A percentile compares a stretch with the other conserved stretches of the same genome.
phyloP scores from a whole-genome alignment of 2,329 filamentous ascomycete species.

The Orbilia blumenaviensis region DNA sequence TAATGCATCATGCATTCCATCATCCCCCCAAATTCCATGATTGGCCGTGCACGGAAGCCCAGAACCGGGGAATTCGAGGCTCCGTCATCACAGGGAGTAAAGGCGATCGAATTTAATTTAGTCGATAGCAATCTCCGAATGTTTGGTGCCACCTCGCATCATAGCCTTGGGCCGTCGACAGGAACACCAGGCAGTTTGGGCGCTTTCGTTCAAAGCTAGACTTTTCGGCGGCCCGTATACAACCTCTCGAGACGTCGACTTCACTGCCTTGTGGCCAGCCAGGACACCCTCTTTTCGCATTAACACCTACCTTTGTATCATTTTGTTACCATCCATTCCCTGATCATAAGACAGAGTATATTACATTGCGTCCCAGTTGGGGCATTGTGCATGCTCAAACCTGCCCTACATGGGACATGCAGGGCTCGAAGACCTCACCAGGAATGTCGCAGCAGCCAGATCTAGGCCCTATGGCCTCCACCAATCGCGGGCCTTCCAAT shows the following conservation, averaged over 20 bases:
- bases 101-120: constrained; percentile 14
- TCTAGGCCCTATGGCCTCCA: constrained; percentile 14
- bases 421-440: constrained; percentile 29
- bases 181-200: background rate
- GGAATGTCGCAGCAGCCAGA: constrained; percentile 36
- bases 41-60: background rate
- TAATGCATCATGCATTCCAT: constrained; percentile 17
- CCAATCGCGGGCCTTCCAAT: constrained; percentile 46
- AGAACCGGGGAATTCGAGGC: background rate
- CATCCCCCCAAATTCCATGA: constrained; percentile 5
- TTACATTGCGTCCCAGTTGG: too few relatives aligned
- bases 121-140: background rate
- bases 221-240: too few relatives aligned
- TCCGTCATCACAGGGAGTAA: constrained; percentile 9
- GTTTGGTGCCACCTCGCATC: constrained; percentile 1
- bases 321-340: background rate
- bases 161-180: background rate
- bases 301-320: background rate
- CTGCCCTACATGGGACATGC: constrained; percentile 16
- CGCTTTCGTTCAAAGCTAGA: background rate
- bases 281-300: background rate
- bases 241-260: too few relatives aligned
- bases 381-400: constrained; percentile 17
- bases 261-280: background rate
- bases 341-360: background rate